Percentiles rank a stretch among this genome's conserved stretches.
Conservation (phyloP, 352 stramenopile species). For the Globisporangium nunn region DNA sequence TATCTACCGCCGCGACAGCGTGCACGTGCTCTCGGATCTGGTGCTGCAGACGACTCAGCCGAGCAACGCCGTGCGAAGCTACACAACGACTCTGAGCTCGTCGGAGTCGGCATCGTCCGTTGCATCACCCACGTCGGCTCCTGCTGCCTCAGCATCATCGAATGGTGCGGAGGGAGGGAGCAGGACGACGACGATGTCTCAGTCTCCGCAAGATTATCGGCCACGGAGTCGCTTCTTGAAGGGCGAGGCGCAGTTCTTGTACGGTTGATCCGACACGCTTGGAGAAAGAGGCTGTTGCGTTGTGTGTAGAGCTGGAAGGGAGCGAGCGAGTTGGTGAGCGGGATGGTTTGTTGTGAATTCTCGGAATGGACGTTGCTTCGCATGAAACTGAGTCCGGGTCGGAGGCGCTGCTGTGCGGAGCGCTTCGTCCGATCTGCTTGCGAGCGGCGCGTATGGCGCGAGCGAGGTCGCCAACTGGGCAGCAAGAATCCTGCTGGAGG, state of each 20-base stretch:
- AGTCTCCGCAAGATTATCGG: constrained; percentile 6
- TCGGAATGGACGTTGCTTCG: too few species aligned
- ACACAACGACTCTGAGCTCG: constrained; percentile 10
- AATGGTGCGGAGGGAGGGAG: constrained; percentile 9
- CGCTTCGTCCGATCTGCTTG: too few species aligned
- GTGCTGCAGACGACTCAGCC: constrained; percentile 26
- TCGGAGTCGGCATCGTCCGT: not conserved
- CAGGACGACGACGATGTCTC: constrained; percentile 10
- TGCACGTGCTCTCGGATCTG: constrained; percentile 54
- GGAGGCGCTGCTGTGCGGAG: too few species aligned
- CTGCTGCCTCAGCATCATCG: constrained; percentile 11
- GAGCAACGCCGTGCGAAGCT: constrained; percentile 20
- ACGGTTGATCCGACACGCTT: constrained; percentile 18
- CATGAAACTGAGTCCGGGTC: too few species aligned
- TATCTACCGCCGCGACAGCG: constrained; percentile 48
- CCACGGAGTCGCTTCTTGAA: constrained; percentile 29
- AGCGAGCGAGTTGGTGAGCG: not conserved
- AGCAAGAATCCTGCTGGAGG: too few species aligned
- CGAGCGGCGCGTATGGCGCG: too few species aligned
- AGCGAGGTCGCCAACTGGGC: too few species aligned
- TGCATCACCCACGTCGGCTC: not conserved
- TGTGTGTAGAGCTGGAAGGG: not conserved
- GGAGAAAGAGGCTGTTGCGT: not conserved
- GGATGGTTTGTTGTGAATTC: too few species aligned
- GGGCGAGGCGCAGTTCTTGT: constrained; percentile 41